Evolutionary conservation across 1,284 basidiomycete species (phyloP).

Genomic region (Wolfiporia cocos): DNA sequence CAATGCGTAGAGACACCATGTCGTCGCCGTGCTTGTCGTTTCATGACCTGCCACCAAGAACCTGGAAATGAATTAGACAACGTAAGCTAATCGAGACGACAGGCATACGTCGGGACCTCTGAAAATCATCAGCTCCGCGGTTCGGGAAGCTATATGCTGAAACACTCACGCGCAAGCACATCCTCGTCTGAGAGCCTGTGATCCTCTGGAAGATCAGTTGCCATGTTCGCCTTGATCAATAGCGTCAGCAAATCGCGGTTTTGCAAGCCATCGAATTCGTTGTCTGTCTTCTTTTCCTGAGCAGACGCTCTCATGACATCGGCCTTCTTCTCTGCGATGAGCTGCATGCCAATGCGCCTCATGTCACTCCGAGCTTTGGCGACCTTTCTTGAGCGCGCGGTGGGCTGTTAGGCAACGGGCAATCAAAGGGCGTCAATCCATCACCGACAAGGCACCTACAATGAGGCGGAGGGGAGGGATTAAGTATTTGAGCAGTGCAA

Average conservation of each 20-base stretch:
- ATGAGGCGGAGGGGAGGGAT: slow-evolving; percentile 12
- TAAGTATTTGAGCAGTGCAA: neutral
- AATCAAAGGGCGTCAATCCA: neutral
- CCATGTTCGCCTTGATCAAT: slow-evolving; percentile 43
- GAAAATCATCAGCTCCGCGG: neutral
- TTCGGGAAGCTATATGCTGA: slow-evolving; percentile 1
- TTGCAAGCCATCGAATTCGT: slow-evolving; percentile 4
- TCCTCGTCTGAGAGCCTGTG: slow-evolving; percentile 49
- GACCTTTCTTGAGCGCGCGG: slow-evolving; percentile 13
- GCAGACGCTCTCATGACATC: slow-evolving; percentile 13
- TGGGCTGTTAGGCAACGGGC: slow-evolving; percentile 4
- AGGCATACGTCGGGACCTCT: slow-evolving; percentile 12
- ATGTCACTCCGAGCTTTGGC: slow-evolving; percentile 23
- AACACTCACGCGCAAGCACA: slow-evolving; percentile 46
- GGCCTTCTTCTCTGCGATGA: slow-evolving; percentile 36
- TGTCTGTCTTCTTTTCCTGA: slow-evolving; percentile 18
- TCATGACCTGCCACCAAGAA: slow-evolving; percentile 62
- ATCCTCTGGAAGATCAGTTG: slow-evolving; percentile 31
- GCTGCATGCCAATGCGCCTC: slow-evolving; percentile 28
- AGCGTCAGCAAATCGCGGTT: slow-evolving; percentile 27
- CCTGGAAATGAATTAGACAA: slow-evolving; percentile 32
- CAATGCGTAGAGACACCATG: slow-evolving; percentile 65
- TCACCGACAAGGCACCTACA: slow-evolving; percentile 6
- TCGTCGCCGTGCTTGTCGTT: slow-evolving; percentile 41
- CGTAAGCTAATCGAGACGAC: neutral